These are phyloP conservation scores for Boechera divaricarpa DNA, from an alignment of 345 rosid genomes.

Conservation along the genomic window DNA sequence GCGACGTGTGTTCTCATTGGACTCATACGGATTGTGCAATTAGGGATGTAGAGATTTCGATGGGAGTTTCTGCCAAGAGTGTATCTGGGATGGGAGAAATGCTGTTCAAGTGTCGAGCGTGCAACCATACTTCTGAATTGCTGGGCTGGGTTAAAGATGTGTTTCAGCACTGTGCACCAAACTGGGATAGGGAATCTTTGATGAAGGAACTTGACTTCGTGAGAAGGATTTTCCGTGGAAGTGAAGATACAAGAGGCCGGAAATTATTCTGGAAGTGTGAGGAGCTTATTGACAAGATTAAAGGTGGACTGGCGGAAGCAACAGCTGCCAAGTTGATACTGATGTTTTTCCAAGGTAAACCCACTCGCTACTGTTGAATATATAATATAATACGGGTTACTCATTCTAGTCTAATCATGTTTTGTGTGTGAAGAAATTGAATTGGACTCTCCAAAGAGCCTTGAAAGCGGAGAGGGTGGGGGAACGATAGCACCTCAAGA, in stretches of 20 bases:
- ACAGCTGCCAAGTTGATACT: constrained; percentile 77
- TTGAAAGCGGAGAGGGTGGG: constrained; percentile 82
- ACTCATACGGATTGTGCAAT: constrained; percentile 98
- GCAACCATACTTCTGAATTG: constrained; percentile 89
- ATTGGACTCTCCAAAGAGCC: constrained; percentile 79
- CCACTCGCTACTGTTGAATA: neutral
- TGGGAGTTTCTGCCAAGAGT: constrained; percentile 75
- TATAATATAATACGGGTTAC: neutral
- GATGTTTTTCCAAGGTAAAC: constrained; percentile 85
- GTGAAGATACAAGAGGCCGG: constrained; percentile 88
- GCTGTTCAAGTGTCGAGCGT: constrained; percentile 88
- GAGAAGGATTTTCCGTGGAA: constrained; percentile 84
- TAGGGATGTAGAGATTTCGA: constrained; percentile 81
- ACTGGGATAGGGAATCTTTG: constrained; percentile 88
- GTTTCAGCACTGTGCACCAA: constrained; percentile 91
- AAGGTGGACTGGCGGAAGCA: constrained; percentile 72
- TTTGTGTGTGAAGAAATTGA: constrained; percentile 67
- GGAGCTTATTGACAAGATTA: constrained; percentile 83
- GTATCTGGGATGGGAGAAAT: constrained; percentile 77
- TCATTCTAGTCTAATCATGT: neutral
- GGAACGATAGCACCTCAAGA: constrained; percentile 90
- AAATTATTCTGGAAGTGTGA: constrained; percentile 91
- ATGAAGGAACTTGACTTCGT: constrained; percentile 89
- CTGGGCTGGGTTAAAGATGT: constrained; percentile 98
- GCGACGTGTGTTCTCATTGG: constrained; percentile 97